Percentiles rank a stretch among this genome's conserved stretches.
Evolutionary conservation across 768 basidiomycete genomes (phyloP).

Genomic region (Russula dissimulans): DNA sequence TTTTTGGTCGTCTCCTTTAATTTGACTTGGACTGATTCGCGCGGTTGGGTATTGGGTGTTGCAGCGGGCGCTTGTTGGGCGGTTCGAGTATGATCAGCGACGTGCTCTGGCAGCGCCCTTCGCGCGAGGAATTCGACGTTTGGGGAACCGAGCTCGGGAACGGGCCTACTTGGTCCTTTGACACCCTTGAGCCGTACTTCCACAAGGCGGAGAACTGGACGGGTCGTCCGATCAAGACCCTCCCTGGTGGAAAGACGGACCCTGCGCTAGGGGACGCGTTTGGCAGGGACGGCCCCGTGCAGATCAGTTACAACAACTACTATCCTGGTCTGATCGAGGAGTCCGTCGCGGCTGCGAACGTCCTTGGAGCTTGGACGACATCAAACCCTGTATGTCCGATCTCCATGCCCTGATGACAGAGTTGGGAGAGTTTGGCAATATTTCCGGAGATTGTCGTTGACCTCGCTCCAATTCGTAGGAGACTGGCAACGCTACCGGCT

Average conservation of each 20-base stretch:
- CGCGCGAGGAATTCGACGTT: conserved; percentile 14
- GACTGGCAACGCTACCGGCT: conserved; percentile 14
- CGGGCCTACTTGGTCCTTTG: conserved; percentile 13
- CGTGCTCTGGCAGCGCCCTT: conserved; percentile 18
- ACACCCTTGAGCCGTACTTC: conserved; percentile 15
- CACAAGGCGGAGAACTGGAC: conserved; percentile 19
- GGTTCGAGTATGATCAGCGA: conserved; percentile 20
- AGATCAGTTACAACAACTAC: conserved; percentile 18
- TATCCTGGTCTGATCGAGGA: conserved; percentile 15
- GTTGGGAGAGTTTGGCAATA: background rate
- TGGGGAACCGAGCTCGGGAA: conserved; percentile 17
- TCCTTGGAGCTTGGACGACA: conserved; percentile 7
- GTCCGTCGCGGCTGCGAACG: conserved; percentile 14
- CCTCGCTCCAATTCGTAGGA: background rate
- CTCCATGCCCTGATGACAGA: background rate
- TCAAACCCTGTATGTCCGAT: conserved; percentile 11
- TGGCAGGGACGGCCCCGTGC: conserved; percentile 13
- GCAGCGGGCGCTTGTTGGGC: conserved; percentile 13
- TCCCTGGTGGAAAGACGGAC: conserved; percentile 11
- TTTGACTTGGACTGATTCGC: background rate
- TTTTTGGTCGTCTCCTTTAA: background rate
- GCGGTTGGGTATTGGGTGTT: no score
- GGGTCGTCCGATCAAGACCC: conserved; percentile 2
- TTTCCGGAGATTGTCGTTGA: no score
- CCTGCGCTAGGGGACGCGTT: background rate